Evolutionary conservation across 2,329 filamentous ascomycete genomes (phyloP).

Genomic region (Ambrosiella xylebori): DNA sequence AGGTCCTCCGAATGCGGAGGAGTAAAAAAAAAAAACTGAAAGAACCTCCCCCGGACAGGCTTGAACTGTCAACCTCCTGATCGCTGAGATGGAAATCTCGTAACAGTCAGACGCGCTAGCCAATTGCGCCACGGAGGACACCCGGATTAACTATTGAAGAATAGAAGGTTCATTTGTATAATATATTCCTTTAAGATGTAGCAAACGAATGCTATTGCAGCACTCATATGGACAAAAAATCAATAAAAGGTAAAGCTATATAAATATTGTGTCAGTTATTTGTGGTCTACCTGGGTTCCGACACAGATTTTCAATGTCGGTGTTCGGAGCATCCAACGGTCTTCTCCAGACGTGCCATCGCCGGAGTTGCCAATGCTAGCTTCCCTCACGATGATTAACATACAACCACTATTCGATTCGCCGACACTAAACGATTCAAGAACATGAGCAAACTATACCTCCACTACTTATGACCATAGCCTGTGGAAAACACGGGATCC

Average conservation of each 20-base stretch:
- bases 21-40: not conserved
- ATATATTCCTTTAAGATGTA: not conserved
- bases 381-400: not conserved
- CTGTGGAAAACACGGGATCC: slow-evolving; percentile 4
- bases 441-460: not conserved
- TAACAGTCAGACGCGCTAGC: slow-evolving; percentile 46
- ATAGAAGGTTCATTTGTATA: not conserved
- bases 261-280: too few species aligned
- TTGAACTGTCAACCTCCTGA: slow-evolving; percentile 13
- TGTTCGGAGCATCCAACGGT: too few species aligned
- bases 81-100: not conserved
- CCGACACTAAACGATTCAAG: not conserved
- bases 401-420: not conserved
- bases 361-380: too few species aligned
- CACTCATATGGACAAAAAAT: too few species aligned
- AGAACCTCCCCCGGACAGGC: slow-evolving; percentile 10
- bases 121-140: slow-evolving; percentile 28
- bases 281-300: too few species aligned
- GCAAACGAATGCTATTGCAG: not conserved
- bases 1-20: not conserved
- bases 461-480: not conserved
- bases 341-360: too few species aligned
- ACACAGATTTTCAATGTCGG: too few species aligned
- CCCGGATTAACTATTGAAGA: not conserved
- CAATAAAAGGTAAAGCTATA: too few species aligned